Evolutionary conservation across 352 stramenopile genomes (phyloP).

Genomic region (Phytophthora quininea): DNA sequence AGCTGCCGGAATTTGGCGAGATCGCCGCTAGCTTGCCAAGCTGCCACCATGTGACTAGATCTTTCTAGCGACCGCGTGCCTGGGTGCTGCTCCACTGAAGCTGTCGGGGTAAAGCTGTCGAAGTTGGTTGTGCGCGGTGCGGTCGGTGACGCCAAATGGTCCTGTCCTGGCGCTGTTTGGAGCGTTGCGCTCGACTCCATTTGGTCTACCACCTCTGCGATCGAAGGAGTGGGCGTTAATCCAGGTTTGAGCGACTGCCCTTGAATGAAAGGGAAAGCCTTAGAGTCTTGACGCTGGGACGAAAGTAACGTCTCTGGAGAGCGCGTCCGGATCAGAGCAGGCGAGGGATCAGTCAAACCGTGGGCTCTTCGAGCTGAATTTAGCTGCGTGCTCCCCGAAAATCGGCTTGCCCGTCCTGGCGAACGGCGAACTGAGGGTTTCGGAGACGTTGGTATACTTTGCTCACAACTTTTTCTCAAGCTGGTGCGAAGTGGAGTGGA

Average conservation of each 20-base stretch:
- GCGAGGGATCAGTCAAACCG: not conserved
- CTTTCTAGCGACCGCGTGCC: constrained; percentile 35
- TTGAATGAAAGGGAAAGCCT: constrained; percentile 27
- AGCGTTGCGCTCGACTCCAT: constrained; percentile 19
- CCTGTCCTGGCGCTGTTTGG: too few species aligned
- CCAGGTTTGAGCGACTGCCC: constrained; percentile 17
- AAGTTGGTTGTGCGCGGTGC: constrained; percentile 25
- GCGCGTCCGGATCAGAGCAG: not conserved
- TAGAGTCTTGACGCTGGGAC: not conserved
- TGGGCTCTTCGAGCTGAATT: not conserved
- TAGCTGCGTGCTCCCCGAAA: not conserved
- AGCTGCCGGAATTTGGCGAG: constrained; percentile 23
- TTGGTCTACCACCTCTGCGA: constrained; percentile 34
- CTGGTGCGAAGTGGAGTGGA: too few species aligned
- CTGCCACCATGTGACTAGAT: constrained; percentile 28
- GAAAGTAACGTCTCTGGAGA: constrained; percentile 24
- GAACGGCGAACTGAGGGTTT: not conserved
- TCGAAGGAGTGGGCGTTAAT: constrained; percentile 34
- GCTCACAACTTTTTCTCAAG: too few species aligned
- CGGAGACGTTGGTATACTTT: not conserved
- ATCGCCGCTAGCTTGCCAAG: constrained; percentile 20
- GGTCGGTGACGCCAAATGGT: constrained; percentile 4
- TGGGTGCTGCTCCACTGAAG: constrained; percentile 17
- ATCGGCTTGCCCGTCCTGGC: not conserved
- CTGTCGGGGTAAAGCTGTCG: constrained; percentile 20